Percentiles rank a stretch among this genome's conserved stretches.
phyloP scores from a whole-genome alignment of 208 protist species.

The Willaertia magna region DNA sequence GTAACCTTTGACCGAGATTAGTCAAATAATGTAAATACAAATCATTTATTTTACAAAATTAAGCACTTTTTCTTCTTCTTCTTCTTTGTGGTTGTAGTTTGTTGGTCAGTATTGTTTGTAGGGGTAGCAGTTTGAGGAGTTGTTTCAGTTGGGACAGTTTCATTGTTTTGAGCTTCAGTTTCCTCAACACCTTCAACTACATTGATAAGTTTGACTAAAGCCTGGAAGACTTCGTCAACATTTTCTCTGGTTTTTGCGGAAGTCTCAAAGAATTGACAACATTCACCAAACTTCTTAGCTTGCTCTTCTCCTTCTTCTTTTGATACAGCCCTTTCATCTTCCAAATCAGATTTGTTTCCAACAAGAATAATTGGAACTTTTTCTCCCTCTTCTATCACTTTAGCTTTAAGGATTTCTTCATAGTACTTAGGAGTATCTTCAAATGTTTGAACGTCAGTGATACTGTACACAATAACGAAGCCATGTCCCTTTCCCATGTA shows the following conservation, averaged over 20 bases:
- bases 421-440: slow-evolving; percentile 22
- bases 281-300: not conserved
- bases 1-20: not conserved
- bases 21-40: not conserved
- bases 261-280: slow-evolving; percentile 20
- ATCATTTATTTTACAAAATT: not conserved
- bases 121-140: not conserved
- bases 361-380: slow-evolving; percentile 5
- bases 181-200: not conserved
- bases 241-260: slow-evolving; percentile 19
- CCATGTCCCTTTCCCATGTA: slow-evolving; percentile 21
- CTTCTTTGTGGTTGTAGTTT: not conserved
- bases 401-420: slow-evolving; percentile 3
- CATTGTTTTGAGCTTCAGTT: not conserved
- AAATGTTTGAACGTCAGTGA: slow-evolving; percentile 30
- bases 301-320: slow-evolving; percentile 6
- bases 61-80: slow-evolving; percentile 8
- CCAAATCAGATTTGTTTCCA: slow-evolving; percentile 21
- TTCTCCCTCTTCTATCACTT: not conserved
- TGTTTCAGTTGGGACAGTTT: not conserved
- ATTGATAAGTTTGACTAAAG: slow-evolving; percentile 1
- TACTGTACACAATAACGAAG: slow-evolving; percentile 19
- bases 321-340: slow-evolving; percentile 2
- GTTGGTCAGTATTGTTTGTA: not conserved
- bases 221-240: slow-evolving; percentile 20